Evolutionary conservation across 1,139 yeast genomes (phyloP).

Genomic region (Lodderomyces parapsilosis): DNA sequence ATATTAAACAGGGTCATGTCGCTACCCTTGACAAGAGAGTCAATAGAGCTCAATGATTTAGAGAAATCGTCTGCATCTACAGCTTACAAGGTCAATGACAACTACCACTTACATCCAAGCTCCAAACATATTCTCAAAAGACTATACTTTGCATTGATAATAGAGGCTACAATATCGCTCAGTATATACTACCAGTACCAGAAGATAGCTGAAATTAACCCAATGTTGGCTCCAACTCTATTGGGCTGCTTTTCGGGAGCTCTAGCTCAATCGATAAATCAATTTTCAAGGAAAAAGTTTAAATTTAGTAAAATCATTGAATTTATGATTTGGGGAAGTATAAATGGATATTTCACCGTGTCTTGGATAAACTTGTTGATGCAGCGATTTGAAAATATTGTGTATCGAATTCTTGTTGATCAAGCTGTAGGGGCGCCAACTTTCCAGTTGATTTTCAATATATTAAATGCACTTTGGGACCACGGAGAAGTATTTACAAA

Average conservation of each 20-base stretch:
- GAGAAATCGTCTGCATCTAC: slow-evolving; percentile 12
- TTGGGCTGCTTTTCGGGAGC: slow-evolving; percentile 53
- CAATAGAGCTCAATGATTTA: slow-evolving; percentile 11
- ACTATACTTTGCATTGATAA: slow-evolving; percentile 18
- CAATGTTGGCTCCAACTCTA: slow-evolving; percentile 39
- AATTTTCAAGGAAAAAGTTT: slow-evolving; percentile 41
- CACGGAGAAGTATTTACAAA: slow-evolving; percentile 34
- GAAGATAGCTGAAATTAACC: slow-evolving; percentile 19
- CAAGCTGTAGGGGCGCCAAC: slow-evolving; percentile 55
- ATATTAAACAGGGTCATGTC: slow-evolving; percentile 10
- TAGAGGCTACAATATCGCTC: slow-evolving; percentile 24
- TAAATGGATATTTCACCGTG: slow-evolving; percentile 56
- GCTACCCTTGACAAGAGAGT: slow-evolving; percentile 15
- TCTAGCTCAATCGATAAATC: slow-evolving; percentile 58
- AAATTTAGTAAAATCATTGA: slow-evolving; percentile 44
- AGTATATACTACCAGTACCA: slow-evolving; percentile 31
- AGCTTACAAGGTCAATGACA: background rate
- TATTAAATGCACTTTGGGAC: slow-evolving; percentile 57
- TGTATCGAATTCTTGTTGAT: slow-evolving; percentile 47
- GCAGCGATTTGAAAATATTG: slow-evolving; percentile 29
- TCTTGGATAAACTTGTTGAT: slow-evolving; percentile 56
- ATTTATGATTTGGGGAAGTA: slow-evolving; percentile 60
- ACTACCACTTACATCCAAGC: slow-evolving; percentile 20
- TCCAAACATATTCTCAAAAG: slow-evolving; percentile 18
- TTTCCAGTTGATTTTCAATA: slow-evolving; percentile 52